Base-by-base conservation (phyloP, 1,284 basidiomycete species). In the Gymnopus androsaceus region DNA sequence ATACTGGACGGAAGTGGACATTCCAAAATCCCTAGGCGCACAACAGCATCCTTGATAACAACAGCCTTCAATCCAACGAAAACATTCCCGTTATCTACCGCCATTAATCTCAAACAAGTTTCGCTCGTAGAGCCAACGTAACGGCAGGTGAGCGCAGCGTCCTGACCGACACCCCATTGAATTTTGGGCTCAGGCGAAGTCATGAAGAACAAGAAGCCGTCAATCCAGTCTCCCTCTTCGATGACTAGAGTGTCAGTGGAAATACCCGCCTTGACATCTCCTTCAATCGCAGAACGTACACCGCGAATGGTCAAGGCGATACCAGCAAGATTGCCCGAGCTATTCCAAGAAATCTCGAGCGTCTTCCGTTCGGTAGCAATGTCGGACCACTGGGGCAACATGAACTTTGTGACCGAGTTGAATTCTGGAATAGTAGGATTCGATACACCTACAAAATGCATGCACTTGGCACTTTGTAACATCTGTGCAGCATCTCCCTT, bases 201-300 rank as follows among this genome's bases (percentile, higher is more conserved):
- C 46, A 48, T 48, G 21, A 19, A 34, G 19, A 48, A 48, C 46
- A 33, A 17, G 31, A 48, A 48, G 9, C 46, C 46, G 5, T 48
- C 46, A 17, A 48, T 48, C 46, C 46, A 48, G 19, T 48, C 46
- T 21, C 46, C 11, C 19, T 34, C 19, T 36, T 34, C 30, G 3
- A 48, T 30, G 8, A 48, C 19, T 2, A 48, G 9, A 7, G 46
- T 48, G 30, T 48, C 31, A 7, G 46, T 48, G 3, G 1, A 4
- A 14, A 42, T 21, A 12, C 17, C 7, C 15, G 1, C 21, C 3
- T 12, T 25, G 7, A 25, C 23, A 14, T 15, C 40, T 23, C 28
- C 17, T 31, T 17, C 44, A n/a, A 48, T 31, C n/a, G n/a, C 46
- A 17, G 46, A 48, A 5, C 33, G 46, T 19, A 48, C 15, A 21